Conservation (phyloP, 2,329 filamentous ascomycete species). For the Daldinia sp. region DNA sequence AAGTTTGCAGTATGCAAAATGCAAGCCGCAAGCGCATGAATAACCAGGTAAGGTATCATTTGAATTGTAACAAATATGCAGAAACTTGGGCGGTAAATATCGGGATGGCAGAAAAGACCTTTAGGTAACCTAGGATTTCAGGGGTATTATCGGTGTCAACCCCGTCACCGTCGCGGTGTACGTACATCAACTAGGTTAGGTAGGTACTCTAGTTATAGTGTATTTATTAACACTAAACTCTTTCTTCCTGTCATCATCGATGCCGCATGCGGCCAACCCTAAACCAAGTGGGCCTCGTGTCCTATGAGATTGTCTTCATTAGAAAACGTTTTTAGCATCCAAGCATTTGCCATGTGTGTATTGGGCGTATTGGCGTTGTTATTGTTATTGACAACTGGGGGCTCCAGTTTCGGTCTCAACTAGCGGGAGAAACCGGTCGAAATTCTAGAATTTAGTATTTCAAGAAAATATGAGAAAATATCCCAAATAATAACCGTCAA, state of each 20-base stretch:
- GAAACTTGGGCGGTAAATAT: constrained; percentile 30
- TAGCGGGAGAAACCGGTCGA: constrained; percentile 41
- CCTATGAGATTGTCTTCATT: constrained; percentile 41
- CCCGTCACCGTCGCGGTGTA: constrained; percentile 37
- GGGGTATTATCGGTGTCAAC: constrained; percentile 34
- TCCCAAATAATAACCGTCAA: constrained; percentile 25
- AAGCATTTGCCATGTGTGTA: constrained; percentile 22
- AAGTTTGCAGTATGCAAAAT: constrained; percentile 27
- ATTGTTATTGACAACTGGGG: constrained; percentile 6
- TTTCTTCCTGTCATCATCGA: constrained; percentile 27
- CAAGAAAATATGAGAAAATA: constrained; percentile 13
- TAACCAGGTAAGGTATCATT: constrained; percentile 18
- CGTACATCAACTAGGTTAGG: background rate
- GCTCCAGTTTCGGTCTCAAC: constrained; percentile 21
- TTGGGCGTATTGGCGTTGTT: background rate
- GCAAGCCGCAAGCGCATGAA: constrained; percentile 29
- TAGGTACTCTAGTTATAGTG: too few species aligned
- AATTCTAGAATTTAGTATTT: constrained; percentile 9
- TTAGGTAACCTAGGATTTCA: constrained; percentile 25
- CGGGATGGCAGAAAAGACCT: constrained; percentile 29
- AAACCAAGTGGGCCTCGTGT: constrained; percentile 36
- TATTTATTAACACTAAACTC: constrained; percentile 17
- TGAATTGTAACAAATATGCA: constrained; percentile 25
- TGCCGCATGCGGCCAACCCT: constrained; percentile 34
- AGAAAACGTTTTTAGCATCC: constrained; percentile 28